Base-by-base conservation (phyloP, 495 filamentous ascomycete species). In the Penicillium crystallinum region DNA sequence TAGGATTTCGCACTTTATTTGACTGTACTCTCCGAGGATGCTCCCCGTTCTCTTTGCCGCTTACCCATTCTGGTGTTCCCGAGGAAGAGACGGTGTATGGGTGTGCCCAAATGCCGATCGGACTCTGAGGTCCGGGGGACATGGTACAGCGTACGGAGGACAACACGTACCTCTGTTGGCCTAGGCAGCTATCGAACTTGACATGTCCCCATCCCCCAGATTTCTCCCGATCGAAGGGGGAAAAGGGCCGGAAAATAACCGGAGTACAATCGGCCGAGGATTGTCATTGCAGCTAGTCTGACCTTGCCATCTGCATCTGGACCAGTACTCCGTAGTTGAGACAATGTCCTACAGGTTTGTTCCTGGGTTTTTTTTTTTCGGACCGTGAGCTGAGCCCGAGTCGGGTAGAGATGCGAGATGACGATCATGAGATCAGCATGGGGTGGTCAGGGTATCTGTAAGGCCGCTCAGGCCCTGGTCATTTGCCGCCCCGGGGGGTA, bases 21-120 rank as follows among this genome's bases (percentile, higher is more conserved):
- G 50, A 57, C 53, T 52, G 35, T 58, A 52, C 49, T 49, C 49
- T 61, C 61, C 61, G 59, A 60, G 21, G 34, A 49, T 25, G 14
- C 35, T 23, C 42, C 11, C 25, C 6, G 4, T 60, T 46, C 21
- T 55, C 29, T 27, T 7, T 27, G 23, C 54, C 49, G 52, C 45
- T 65, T 58, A 15, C 62, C 62, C 49, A 22, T 58, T 61, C 21
- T 36, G 62, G 62, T 48, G 52, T 65, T 65, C 55, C 62, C 62
- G 62, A 44, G 15, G 40, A 49, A 36, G 54, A 46, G 46, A 55
- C 46, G 46, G 33, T 48, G 46, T 37, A 48, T 48, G 46, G 15
- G 25, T 48, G n/a, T 48, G 18, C 33, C 34, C 58, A 53, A 29
- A 40, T 61, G 62, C 58, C 58, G 59, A 62, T 59, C 62, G 55